Evolutionary conservation across 768 basidiomycete genomes (phyloP).

Genomic region (Leccinum variicolor): DNA sequence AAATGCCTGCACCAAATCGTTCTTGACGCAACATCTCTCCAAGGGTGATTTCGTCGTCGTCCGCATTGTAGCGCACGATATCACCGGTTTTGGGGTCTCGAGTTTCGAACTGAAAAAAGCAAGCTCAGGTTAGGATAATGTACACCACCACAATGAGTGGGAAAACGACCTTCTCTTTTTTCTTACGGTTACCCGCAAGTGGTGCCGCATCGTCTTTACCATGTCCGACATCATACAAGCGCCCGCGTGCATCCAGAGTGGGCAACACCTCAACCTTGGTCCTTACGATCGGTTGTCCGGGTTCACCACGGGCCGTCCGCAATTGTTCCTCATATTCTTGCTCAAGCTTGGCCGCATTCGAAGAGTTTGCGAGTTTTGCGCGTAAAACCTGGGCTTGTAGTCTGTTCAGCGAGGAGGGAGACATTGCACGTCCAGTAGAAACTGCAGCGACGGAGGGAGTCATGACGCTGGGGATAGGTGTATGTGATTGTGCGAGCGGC

Average conservation of each 20-base stretch:
- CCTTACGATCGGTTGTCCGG: conserved; percentile 38
- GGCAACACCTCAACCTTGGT: conserved; percentile 82
- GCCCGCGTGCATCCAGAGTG: conserved; percentile 79
- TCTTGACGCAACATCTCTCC: conserved; percentile 95
- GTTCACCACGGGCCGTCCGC: conserved; percentile 45
- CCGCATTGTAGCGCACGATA: conserved; percentile 81
- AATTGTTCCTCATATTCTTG: conserved; percentile 78
- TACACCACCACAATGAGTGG: background rate
- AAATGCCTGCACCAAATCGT: conserved; percentile 80
- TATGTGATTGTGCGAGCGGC: conserved; percentile 59
- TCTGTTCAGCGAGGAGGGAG: conserved; percentile 82
- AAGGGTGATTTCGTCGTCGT: conserved; percentile 83
- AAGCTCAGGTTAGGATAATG: background rate
- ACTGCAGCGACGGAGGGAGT: conserved; percentile 52
- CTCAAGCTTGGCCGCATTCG: conserved; percentile 76
- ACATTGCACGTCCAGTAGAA: conserved; percentile 47
- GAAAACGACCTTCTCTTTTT: conserved; percentile 62
- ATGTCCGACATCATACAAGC: conserved; percentile 87
- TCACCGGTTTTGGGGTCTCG: conserved; percentile 90
- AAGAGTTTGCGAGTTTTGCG: conserved; percentile 82
- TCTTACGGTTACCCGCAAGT: conserved; percentile 70
- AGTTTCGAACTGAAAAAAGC: conserved; percentile 64
- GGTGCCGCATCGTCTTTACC: conserved; percentile 55
- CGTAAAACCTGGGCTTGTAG: conserved; percentile 91
- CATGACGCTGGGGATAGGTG: conserved; percentile 90